Conservation (phyloP, 2,329 filamentous ascomycete species). For the Aurifilum marmelostoma region DNA sequence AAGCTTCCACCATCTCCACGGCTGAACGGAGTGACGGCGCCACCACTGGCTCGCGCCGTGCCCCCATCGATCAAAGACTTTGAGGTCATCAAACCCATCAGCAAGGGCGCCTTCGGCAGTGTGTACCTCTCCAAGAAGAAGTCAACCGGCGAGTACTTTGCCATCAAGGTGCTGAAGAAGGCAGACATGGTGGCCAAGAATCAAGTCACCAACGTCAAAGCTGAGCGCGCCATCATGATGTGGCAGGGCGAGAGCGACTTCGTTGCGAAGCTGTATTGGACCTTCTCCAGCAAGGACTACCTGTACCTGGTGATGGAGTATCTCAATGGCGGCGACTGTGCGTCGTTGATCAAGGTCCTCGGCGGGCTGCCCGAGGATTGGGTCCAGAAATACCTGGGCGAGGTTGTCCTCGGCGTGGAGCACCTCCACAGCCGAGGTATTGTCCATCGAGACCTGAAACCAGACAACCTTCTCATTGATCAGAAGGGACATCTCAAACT, state of each 20-base stretch:
- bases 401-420: slow-evolving; percentile 95
- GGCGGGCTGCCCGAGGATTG: slow-evolving; percentile 93
- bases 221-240: slow-evolving; percentile 99
- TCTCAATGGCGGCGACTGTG: slow-evolving; percentile 94
- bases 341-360: slow-evolving; percentile 91
- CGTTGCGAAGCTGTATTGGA: slow-evolving; percentile 99
- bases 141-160: slow-evolving; percentile 96
- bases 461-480: slow-evolving; percentile 95
- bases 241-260: slow-evolving; percentile 99
- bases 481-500: slow-evolving; percentile 95
- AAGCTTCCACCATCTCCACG: slow-evolving; percentile 81
- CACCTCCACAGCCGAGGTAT: slow-evolving; percentile 93
- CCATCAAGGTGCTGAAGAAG: slow-evolving; percentile 98
- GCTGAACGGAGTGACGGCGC: slow-evolving; percentile 72
- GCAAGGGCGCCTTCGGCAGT: slow-evolving; percentile 96
- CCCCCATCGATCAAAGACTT: slow-evolving; percentile 99
- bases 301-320: slow-evolving; percentile 99
- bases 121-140: slow-evolving; percentile 99
- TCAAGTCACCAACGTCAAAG: slow-evolving; percentile 98
- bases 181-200: slow-evolving; percentile 99
- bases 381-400: slow-evolving; percentile 96
- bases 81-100: slow-evolving; percentile 99
- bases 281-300: slow-evolving; percentile 98
- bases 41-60: slow-evolving; percentile 83
- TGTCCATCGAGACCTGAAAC: slow-evolving; percentile 95